Percentiles rank a stretch among this genome's conserved stretches.
Conservation (phyloP, 2,329 filamentous ascomycete species). For the Beauveria scarabaeidicola region DNA sequence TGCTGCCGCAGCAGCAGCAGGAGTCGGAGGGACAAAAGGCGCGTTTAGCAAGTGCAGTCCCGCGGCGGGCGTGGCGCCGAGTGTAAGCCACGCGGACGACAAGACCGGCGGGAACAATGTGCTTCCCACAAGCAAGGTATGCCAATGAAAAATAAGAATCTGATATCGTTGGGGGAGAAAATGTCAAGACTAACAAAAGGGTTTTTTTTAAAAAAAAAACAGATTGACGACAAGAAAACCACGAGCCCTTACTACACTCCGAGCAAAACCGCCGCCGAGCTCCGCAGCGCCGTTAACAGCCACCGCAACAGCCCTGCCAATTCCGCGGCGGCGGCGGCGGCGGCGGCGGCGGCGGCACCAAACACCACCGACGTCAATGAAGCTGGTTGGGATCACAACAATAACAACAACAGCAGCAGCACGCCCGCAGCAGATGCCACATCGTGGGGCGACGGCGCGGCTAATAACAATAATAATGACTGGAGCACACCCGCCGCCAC, state of each 20-base stretch:
- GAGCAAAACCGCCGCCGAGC: constrained; percentile 6
- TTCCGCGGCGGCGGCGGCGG: background rate
- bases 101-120: background rate
- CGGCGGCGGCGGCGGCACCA: background rate
- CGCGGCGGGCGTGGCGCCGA: background rate
- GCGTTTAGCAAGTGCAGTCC: constrained; percentile 8
- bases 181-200: background rate
- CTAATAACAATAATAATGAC: background rate
- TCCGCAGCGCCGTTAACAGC: constrained; percentile 5
- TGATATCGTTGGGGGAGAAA: too few relatives aligned
- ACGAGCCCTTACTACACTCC: constrained; percentile 13
- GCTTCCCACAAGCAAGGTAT: constrained; percentile 11
- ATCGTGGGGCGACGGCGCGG: background rate
- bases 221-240: constrained; percentile 5
- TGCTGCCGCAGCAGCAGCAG: background rate
- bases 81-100: constrained; percentile 7
- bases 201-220: background rate
- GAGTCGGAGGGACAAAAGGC: background rate
- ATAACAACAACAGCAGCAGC: background rate
- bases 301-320: constrained; percentile 11
- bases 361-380: background rate
- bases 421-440: background rate
- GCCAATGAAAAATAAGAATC: background rate
- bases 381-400: background rate
- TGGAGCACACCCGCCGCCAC: background rate